Base-by-base conservation (phyloP, 805 yeast genomes). In the Kazachstania viticola region DNA sequence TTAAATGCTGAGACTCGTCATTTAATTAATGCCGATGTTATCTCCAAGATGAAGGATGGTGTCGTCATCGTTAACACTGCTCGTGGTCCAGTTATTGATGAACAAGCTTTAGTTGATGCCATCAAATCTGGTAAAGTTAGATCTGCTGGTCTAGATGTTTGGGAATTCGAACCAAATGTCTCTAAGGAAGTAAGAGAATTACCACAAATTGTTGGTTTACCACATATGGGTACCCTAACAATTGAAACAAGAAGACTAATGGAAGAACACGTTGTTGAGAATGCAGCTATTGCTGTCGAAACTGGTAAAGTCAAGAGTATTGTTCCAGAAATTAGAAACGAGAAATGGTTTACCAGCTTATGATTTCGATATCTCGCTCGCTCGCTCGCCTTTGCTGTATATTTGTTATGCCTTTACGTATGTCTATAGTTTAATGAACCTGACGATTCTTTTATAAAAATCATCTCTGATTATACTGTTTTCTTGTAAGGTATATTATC, bases 221-320 rank as follows among this genome's bases (percentile, higher is more conserved):
- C 96, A 12, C 96, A 85, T 54, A 75, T 82, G 79, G 96, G 95
- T 18, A 82, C 95, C 0, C 75, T 73, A 51, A 64, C 88, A 4
- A 57, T 58, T 32, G 93, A 84, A 57, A 79, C 94, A 3, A 71
- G 79, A 48, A 60, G 64, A 42, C 68, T 69, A 44, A 82, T 91
- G 95, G 95, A 87, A 59, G 74, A 71, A 44, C 73, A 72, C 51
- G 83, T 78, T 21, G 74, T 81, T 18, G 66, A 67, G 21, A 91
- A 88, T 55, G 73, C 82, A 6, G 58, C 61, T 27, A 54, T 63
- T n/a, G 75, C 60, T 29, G 46, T 83, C 24, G 54, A 60, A 11
- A 67, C 75, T 0, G 94, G 94, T 6, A 75, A 72, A 51, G 82
- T 88, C 6, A 54, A 67, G 37, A 63, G 81, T 0, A 57, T 82